Evolutionary conservation across 768 basidiomycete genomes (phyloP).

Genomic region (Collybia nuda): DNA sequence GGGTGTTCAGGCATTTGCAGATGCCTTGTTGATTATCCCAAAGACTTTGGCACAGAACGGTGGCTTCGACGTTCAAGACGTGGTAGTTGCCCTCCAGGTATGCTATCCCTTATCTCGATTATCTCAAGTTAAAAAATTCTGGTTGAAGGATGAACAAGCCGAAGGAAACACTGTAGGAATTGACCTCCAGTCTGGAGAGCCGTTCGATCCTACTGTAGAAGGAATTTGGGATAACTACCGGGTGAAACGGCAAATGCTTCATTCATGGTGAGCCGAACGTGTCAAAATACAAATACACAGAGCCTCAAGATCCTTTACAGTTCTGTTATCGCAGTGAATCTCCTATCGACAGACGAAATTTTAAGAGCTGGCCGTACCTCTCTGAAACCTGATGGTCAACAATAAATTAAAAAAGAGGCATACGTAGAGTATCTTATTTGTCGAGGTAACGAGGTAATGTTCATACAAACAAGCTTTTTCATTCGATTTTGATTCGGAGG

Average conservation of each 20-base stretch:
- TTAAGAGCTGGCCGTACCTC: slow-evolving; percentile 87
- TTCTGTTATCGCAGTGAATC: slow-evolving; percentile 92
- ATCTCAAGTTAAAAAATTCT: neutral
- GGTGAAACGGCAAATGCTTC: slow-evolving; percentile 98
- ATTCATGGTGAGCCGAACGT: slow-evolving; percentile 73
- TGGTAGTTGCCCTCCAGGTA: slow-evolving; percentile 88
- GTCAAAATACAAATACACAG: neutral
- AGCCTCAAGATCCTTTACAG: slow-evolving; percentile 36
- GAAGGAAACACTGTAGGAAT: slow-evolving; percentile 93
- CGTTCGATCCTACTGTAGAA: slow-evolving; percentile 92
- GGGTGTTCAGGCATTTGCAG: slow-evolving; percentile 96
- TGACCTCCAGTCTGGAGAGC: slow-evolving; percentile 91
- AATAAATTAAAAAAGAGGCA: slow-evolving; percentile 25
- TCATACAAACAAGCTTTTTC: too few relatives aligned
- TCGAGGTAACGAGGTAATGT: neutral
- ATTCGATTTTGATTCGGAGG: too few relatives aligned
- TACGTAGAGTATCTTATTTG: neutral
- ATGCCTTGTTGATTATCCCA: slow-evolving; percentile 90
- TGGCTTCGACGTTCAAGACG: slow-evolving; percentile 96
- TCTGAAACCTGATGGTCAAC: slow-evolving; percentile 74
- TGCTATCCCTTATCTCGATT: slow-evolving; percentile 2
- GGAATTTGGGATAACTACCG: slow-evolving; percentile 99
- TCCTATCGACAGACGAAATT: slow-evolving; percentile 96
- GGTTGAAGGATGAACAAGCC: slow-evolving; percentile 79
- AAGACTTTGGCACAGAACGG: slow-evolving; percentile 97